Percentiles rank a stretch among this genome's conserved stretches.
Evolutionary conservation across 805 yeast genomes (phyloP).

Genomic region (Sugiyamaella americana): DNA sequence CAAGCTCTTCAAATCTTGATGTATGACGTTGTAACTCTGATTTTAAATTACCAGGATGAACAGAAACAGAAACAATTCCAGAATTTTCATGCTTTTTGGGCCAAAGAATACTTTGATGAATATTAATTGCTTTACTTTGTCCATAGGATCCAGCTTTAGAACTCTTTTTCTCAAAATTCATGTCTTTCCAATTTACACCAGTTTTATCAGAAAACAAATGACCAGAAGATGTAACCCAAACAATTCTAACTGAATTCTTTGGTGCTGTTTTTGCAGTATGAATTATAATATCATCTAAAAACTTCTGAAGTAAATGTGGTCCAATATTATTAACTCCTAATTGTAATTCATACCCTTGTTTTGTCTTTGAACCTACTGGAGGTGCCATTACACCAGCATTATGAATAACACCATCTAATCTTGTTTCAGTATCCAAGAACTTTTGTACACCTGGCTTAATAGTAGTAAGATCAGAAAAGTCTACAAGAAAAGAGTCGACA

Average conservation of each 20-base stretch:
- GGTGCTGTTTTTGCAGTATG: constrained; percentile 29
- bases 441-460: constrained; percentile 36
- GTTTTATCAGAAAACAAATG: constrained; percentile 30
- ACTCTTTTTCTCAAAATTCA: constrained; percentile 18
- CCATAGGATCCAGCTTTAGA: constrained; percentile 31
- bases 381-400: constrained; percentile 45
- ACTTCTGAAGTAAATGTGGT: constrained; percentile 39
- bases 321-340: constrained; percentile 45
- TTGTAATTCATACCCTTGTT: constrained; percentile 44
- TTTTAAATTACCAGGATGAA: constrained; percentile 39
- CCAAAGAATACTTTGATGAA: constrained; percentile 37
- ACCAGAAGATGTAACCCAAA: constrained; percentile 36
- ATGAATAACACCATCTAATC: constrained; percentile 36
- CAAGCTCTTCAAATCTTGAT: background rate
- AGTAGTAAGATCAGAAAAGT: constrained; percentile 37
- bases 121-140: constrained; percentile 41
- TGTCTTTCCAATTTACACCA: constrained; percentile 36
- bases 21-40: constrained; percentile 33
- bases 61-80: constrained; percentile 32
- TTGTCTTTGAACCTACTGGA: constrained; percentile 29
- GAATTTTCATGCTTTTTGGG: constrained; percentile 30
- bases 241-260: constrained; percentile 29
- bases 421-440: constrained; percentile 25
- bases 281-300: constrained; percentile 35
- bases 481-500: constrained; percentile 19